Evolutionary conservation across 1,139 yeast species (phyloP).

Genomic region (Hansenula anomala): DNA sequence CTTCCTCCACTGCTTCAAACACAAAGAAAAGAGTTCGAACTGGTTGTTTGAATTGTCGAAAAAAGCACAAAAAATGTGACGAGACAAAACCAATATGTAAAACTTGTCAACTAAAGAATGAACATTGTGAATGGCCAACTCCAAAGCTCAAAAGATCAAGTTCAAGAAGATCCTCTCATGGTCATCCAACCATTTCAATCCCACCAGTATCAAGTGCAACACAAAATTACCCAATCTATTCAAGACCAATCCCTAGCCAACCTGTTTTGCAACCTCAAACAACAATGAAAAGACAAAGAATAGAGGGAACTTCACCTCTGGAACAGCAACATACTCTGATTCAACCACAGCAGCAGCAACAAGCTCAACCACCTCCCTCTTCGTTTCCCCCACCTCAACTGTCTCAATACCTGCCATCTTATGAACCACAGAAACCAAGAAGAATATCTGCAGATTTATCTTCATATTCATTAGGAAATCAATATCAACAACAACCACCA

Average conservation of each 20-base stretch:
- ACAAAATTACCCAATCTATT: neutral
- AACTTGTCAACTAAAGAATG: slow-evolving; percentile 37
- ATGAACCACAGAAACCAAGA: neutral
- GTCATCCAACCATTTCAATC: neutral
- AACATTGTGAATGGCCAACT: slow-evolving; percentile 45
- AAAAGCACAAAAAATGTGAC: slow-evolving; percentile 25
- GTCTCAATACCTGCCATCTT: neutral
- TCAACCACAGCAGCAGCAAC: too few species aligned
- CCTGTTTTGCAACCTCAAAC: neutral
- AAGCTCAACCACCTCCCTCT: too few species aligned
- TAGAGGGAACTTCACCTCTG: neutral
- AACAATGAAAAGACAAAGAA: slow-evolving; percentile 1
- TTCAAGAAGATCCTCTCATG: slow-evolving; percentile 3
- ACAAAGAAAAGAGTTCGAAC: slow-evolving; percentile 20
- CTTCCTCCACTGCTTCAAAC: neutral
- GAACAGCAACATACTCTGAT: neutral
- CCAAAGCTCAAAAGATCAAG: slow-evolving; percentile 11
- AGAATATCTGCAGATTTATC: slow-evolving; percentile 1
- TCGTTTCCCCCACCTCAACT: too few species aligned
- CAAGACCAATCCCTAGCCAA: slow-evolving; percentile 1
- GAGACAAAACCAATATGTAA: slow-evolving; percentile 24
- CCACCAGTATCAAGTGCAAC: neutral
- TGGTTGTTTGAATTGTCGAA: slow-evolving; percentile 23
- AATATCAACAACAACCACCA: neutral
- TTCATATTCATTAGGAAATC: neutral